Base-by-base conservation (phyloP, 2,329 filamentous ascomycete species). In the Massarina eburnea region DNA sequence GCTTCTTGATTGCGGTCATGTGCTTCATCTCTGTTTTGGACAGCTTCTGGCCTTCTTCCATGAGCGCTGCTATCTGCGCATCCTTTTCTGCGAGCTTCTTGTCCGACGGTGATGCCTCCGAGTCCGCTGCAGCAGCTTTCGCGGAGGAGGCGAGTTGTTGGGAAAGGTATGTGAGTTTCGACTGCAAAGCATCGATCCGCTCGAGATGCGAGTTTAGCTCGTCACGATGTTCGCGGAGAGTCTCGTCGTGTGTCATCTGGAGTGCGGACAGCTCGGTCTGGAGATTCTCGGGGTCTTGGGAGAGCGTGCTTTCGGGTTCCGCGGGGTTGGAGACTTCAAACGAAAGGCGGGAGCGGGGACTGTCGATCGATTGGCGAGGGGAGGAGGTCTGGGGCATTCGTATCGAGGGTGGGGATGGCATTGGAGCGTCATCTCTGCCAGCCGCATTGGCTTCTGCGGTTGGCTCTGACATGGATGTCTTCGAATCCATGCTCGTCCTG, bases 1-100 rank as follows among this genome's bases (percentile, higher is more conserved):
- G 72, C 62, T 89, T 91, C 70, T 94, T 95, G 59, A 97, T 88
- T 3, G 86, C 85, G 5, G 82, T 82, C 49, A 92, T 79, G 53
- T 95, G 85, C 62, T 91, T 90, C 69, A 96, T 82, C 67, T 99
- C 94, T 0, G 82, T 88, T 58, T 86, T 88, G 1, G 90, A 91
- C 8, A 97, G 78, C 55, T 87, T 91, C 59, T 94, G 88, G 0
- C 95, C 94, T 73, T 99, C 94, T 58, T 95, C 86, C 78, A 99
- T 88, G 10, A 99, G 75, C 37, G 91, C 75, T 2, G 91, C 89
- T 59, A 97, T 95, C 66, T 89, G 89, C 58, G 92, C 85, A 59
- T 97, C 91, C 64, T 91, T 95, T 61, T 95, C 91, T 1, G 89
- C 88, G 12, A 97, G 69, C 62, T 88, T 91, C 67, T 86, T 89